Percentiles rank a stretch among this genome's conserved stretches.
phyloP scores from a whole-genome alignment of 2,329 filamentous ascomycete species.

The Aureobasidium subglaciale region DNA sequence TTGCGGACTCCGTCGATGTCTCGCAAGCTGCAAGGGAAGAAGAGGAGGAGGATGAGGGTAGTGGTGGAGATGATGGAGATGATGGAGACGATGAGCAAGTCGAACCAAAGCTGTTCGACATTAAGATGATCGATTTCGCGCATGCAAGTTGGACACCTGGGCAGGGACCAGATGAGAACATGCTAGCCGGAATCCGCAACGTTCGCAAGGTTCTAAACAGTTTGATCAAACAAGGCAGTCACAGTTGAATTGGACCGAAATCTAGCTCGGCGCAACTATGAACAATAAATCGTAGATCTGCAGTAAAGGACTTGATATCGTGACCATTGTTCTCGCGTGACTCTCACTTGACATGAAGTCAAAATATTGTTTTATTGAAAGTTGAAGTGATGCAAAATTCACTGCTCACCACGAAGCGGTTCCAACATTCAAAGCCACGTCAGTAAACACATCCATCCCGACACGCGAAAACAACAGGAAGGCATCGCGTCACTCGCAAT shows the following conservation, averaged over 20 bases:
- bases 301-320: neutral
- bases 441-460: too few relatives aligned
- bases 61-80: conserved; percentile 44
- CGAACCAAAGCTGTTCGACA: conserved; percentile 60
- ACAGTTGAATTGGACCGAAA: conserved; percentile 24
- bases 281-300: too few relatives aligned
- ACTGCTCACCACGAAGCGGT: too few relatives aligned
- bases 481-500: neutral
- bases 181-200: conserved; percentile 65
- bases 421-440: neutral
- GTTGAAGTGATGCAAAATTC: neutral
- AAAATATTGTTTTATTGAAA: too few relatives aligned
- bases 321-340: too few relatives aligned
- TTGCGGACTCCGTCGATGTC: neutral
- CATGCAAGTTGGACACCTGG: conserved; percentile 81
- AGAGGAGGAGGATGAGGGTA: conserved; percentile 24
- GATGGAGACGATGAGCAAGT: conserved; percentile 47
- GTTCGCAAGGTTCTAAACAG: conserved; percentile 64
- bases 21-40: neutral
- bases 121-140: conserved; percentile 95
- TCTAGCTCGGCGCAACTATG: neutral
- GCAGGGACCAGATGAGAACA: conserved; percentile 78
- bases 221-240: conserved; percentile 32
- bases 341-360: too few relatives aligned
- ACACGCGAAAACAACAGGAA: neutral